These are phyloP conservation scores for Primulina tabacum DNA, from an alignment of 257 asterid species.

Conservation along the genomic window DNA sequence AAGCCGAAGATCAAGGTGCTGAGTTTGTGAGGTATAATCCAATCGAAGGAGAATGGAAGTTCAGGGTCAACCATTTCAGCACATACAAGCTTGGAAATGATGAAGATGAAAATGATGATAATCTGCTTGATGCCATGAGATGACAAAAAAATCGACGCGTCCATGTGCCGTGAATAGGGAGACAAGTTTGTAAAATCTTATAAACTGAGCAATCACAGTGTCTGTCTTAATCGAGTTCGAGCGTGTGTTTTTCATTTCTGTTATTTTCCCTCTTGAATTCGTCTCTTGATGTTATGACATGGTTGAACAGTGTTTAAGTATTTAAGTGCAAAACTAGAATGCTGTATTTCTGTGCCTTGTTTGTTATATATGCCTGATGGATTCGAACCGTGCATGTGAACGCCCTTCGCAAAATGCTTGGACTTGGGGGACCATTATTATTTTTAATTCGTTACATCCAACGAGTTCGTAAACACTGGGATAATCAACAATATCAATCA, in stretches of 20 bases:
- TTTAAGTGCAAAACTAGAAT: background rate
- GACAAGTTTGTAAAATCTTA: background rate
- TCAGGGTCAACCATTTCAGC: constrained; percentile 68
- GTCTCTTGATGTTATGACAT: background rate
- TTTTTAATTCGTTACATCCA: too few species aligned
- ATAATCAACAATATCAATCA: background rate
- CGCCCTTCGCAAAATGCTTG: background rate
- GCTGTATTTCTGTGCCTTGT: background rate
- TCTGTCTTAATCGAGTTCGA: background rate
- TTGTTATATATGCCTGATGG: background rate
- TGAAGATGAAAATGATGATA: constrained; percentile 20
- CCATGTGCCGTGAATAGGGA: background rate
- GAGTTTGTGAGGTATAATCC: constrained; percentile 78
- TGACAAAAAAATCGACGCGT: background rate
- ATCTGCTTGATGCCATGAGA: background rate
- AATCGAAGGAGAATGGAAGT: constrained; percentile 74
- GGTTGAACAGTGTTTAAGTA: background rate
- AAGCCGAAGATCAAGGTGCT: constrained; percentile 66
- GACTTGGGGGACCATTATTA: background rate
- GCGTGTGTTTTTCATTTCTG: background rate
- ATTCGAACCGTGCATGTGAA: background rate
- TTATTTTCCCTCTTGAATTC: background rate
- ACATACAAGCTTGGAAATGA: constrained; percentile 43
- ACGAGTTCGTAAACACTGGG: too few species aligned
- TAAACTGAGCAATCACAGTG: background rate